A percentile compares a stretch with the other conserved stretches of the same genome.
Conservation (phyloP, 1,284 basidiomycete species). For the Microbotryomycetes sp. region DNA sequence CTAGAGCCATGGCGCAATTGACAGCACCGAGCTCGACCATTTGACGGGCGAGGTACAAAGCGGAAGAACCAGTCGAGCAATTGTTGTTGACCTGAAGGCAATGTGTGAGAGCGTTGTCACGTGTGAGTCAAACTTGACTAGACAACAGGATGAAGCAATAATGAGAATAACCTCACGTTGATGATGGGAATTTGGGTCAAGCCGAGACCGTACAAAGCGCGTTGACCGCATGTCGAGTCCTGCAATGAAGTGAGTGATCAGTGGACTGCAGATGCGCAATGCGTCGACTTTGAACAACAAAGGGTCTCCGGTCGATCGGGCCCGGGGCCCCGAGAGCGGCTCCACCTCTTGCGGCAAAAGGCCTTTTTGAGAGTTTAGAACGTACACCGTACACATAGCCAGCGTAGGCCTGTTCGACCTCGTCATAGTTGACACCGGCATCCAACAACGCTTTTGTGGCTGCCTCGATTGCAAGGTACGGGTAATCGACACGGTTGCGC, state of each 20-base stretch:
- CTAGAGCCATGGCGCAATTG: conserved; percentile 72
- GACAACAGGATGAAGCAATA: too few relatives aligned
- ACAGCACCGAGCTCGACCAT: conserved; percentile 62
- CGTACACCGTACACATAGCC: conserved; percentile 50
- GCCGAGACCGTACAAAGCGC: conserved; percentile 77
- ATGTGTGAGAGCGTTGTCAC: too few relatives aligned
- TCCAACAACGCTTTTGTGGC: conserved; percentile 77
- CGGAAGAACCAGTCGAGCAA: conserved; percentile 51
- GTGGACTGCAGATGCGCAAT: neutral
- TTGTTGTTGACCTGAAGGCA: conserved; percentile 44
- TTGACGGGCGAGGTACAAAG: conserved; percentile 62
- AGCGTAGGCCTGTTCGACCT: conserved; percentile 66
- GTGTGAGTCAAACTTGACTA: too few relatives aligned
- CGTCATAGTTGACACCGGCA: conserved; percentile 78
- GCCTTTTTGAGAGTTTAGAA: too few relatives aligned
- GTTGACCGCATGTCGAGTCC: conserved; percentile 73
- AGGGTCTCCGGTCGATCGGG: too few relatives aligned
- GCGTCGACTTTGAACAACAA: too few relatives aligned
- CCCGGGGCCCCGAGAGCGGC: too few relatives aligned
- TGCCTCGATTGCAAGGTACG: conserved; percentile 69
- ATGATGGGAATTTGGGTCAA: conserved; percentile 77
- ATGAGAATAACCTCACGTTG: too few relatives aligned
- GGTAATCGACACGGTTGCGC: conserved; percentile 47
- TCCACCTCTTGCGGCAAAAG: too few relatives aligned
- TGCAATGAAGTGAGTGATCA: neutral